Base-by-base conservation (phyloP, 1,284 basidiomycete species). In the Fomitopsis betulina region DNA sequence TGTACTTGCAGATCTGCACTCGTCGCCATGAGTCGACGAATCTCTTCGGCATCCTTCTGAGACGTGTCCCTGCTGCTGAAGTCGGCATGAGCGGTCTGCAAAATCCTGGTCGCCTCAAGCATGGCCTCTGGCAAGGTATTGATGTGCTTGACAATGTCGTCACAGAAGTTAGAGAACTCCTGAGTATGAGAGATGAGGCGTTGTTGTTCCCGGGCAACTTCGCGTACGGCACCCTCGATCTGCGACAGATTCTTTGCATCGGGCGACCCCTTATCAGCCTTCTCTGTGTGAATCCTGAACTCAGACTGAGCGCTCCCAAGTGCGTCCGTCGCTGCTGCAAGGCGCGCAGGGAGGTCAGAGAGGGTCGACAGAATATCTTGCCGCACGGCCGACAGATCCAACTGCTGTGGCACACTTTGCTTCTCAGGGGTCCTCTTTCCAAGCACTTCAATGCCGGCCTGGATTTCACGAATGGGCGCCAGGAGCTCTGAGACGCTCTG, bases 1-100 rank as follows among this genome's bases (percentile, higher is more conserved):
- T 91, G 85, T 25, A 85, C 75, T 65, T 91, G 87, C 52, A 84
- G 75, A 8, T 91, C 89, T 5, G 80, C 73, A 66, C 88, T 91
- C 12, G 76, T 63, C 27, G 65, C 56, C 59, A 73, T 73, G 35
- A 82, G 64, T 43, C 80, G 82, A 40, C 85, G 82, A 57, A 90
- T 75, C 54, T 91, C 89, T 17, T 91, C 86, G 38, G 84, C 70
- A 65, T 89, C 86, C 47, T 81, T 81, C 67, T 81, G 81, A 25
- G 77, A 76, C 8, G 76, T 75, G 58, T 84, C 80, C 9, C 78
- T 79, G 2, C 84, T 80, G 6, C 82, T 72, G 54, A 91, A 77
- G 59, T 89, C 88, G 7, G 80, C 77, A 58, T 90, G 82, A 17
- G 81, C 78, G 33, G 75, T 78, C 63, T 88, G 83, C 13, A 91